These are phyloP conservation scores for Tricholoma terreum DNA, from an alignment of 768 basidiomycete species.

Conservation along the genomic window DNA sequence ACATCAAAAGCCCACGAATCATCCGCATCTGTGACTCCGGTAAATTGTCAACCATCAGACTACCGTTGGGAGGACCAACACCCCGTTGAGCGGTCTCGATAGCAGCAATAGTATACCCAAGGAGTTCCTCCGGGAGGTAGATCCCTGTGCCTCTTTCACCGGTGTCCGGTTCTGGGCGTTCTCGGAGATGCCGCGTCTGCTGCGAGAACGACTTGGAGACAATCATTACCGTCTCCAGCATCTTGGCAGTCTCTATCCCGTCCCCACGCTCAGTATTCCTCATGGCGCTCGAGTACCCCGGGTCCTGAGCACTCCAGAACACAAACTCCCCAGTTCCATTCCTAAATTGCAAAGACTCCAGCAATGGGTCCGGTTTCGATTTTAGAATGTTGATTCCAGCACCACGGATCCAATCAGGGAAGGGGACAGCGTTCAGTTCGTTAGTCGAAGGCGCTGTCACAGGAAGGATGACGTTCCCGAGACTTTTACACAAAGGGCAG, in stretches of 20 bases:
- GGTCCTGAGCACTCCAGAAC: conserved; percentile 85
- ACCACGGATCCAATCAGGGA: conserved; percentile 87
- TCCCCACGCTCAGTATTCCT: conserved; percentile 51
- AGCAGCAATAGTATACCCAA: conserved; percentile 82
- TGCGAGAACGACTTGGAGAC: conserved; percentile 77
- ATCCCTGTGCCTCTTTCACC: conserved; percentile 80
- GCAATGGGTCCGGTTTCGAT: conserved; percentile 66
- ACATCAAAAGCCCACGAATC: conserved; percentile 72
- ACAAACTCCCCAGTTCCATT: conserved; percentile 87
- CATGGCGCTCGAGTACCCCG: conserved; percentile 57
- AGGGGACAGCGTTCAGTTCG: conserved; percentile 55
- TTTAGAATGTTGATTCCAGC: conserved; percentile 89
- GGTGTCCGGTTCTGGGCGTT: conserved; percentile 66
- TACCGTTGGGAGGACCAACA: conserved; percentile 36
- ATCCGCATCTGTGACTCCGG: conserved; percentile 76
- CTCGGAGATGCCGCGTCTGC: conserved; percentile 81
- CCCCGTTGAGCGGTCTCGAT: conserved; percentile 84
- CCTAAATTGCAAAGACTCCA: conserved; percentile 72
- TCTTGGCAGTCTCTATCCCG: conserved; percentile 62
- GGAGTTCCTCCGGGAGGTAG: conserved; percentile 88
- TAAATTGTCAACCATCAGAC: conserved; percentile 67
- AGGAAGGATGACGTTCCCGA: conserved; percentile 92
- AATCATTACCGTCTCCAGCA: conserved; percentile 84
- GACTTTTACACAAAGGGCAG: conserved; percentile 94
- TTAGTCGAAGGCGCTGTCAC: conserved; percentile 53